Base-by-base conservation (phyloP, 2,329 filamentous ascomycete genomes). In the Didymellaceae sp. region DNA sequence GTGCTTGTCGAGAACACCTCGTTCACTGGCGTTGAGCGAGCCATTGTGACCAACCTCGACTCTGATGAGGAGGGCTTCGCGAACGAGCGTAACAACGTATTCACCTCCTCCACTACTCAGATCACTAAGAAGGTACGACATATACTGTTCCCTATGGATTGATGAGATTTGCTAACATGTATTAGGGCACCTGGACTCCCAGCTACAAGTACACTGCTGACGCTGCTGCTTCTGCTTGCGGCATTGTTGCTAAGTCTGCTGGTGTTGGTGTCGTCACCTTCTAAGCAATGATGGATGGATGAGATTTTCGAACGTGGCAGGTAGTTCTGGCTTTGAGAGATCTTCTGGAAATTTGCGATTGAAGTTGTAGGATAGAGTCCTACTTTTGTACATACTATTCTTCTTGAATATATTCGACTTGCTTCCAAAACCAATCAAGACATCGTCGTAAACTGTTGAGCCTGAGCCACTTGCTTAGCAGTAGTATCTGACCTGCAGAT, bases 31-130 rank as follows among this genome's bases (percentile, higher is more conserved):
- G 80, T 81, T 44, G 75, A 79, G 60, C 79, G 78, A 10, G 81
- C 83, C n/a, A 77, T 85, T 66, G 72, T 84, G n/a, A 77, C 85
- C 21, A 61, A 70, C 50, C 76, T 85, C 20, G 79, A 86, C 74
- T 83, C 80, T 42, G 79, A 79, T 52, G 72, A 72, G 57, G 84
- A 83, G 61, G 73, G 74, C 34, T 77, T 73, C 32, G 73, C 74
- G n/a, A 70, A 69, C 16, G 75, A 77, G 13, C 71, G 77, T 24
- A 79, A 81, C 62, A 80, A 78, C 20, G 70, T 68, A 22, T 69
- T 63, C 49, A 58, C 51, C 39, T 62, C 82, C 35, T 75, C 68
- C 34, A 75, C 71, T 24, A 63, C 63, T 24, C 68, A 74, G 25
- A 84, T 82, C 5, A 76, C 77, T 6, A 30, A 50, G 47, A 45